Conservation (phyloP, 305 asterid genomes). For the Caryopteris hybrid region DNA sequence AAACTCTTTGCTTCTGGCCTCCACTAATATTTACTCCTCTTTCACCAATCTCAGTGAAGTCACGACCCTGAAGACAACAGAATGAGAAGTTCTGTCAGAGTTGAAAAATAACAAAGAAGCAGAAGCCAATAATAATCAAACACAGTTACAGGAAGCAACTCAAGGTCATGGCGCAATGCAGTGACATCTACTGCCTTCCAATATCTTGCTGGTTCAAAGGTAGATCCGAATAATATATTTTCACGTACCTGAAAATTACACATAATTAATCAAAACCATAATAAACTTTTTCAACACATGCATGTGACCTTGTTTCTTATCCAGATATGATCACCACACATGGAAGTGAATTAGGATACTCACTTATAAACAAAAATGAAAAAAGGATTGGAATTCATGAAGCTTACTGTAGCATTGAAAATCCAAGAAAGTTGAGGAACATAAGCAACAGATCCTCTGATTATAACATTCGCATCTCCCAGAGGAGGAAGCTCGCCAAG, state of each 20-base stretch:
- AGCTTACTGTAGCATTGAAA: constrained; percentile 86
- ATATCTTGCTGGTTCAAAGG: constrained; percentile 62
- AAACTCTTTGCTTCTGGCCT: constrained; percentile 98
- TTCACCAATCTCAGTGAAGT: constrained; percentile 98
- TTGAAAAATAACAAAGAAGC: constrained; percentile 11
- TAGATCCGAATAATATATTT: constrained; percentile 80
- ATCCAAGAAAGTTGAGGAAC: constrained; percentile 99
- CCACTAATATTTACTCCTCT: constrained; percentile 98
- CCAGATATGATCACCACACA: constrained; percentile 16
- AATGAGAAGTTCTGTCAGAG: constrained; percentile 8
- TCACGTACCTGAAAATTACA: constrained; percentile 61
- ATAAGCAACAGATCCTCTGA: constrained; percentile 90
- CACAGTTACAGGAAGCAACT: constrained; percentile 59
- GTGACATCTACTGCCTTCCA: constrained; percentile 79
- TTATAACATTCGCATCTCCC: constrained; percentile 52
- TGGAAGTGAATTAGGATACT: background rate
- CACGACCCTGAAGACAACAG: constrained; percentile 67
- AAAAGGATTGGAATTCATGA: background rate
- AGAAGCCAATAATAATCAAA: background rate
- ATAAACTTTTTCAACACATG: background rate
- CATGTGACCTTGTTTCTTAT: background rate
- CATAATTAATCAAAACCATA: constrained; percentile 11
- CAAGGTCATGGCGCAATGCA: constrained; percentile 83
- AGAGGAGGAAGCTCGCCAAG: constrained; percentile 90
- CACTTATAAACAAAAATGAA: background rate